phyloP scores from a whole-genome alignment of 1,284 basidiomycete genomes.

The Ceratobasidium sp. region DNA sequence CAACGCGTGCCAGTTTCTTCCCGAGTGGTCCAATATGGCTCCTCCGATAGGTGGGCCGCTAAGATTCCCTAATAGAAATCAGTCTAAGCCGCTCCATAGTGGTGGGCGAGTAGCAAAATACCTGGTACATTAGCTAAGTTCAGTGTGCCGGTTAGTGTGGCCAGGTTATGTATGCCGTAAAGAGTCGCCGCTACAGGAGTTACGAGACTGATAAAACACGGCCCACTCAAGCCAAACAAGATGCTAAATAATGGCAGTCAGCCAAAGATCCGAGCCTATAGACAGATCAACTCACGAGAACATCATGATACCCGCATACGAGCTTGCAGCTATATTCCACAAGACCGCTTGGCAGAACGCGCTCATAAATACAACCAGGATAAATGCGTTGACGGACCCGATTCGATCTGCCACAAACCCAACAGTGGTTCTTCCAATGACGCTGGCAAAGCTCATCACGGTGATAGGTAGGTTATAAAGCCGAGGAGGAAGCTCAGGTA shows the following conservation, averaged over 20 bases:
- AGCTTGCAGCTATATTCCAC: conserved; percentile 50
- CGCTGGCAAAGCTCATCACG: conserved; percentile 49
- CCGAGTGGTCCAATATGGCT: conserved; percentile 47
- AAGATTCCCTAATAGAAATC: conserved; percentile 34
- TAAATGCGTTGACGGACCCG: conserved; percentile 50
- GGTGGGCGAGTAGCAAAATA: not conserved
- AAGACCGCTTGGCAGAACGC: conserved; percentile 49
- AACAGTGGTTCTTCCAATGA: conserved; percentile 47
- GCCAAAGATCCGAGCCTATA: not conserved
- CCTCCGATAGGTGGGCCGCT: conserved; percentile 50
- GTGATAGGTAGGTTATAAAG: conserved; percentile 48
- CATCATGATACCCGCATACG: conserved; percentile 48
- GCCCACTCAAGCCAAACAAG: conserved; percentile 47
- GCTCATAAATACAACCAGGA: conserved; percentile 49
- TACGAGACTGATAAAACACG: conserved; percentile 49
- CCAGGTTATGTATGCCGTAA: conserved; percentile 50
- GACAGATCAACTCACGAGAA: conserved; percentile 46
- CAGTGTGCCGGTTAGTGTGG: conserved; percentile 48
- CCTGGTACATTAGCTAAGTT: conserved; percentile 50
- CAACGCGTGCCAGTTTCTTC: conserved; percentile 49
- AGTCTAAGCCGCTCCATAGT: not conserved
- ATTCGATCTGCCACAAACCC: conserved; percentile 50
- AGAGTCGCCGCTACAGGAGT: conserved; percentile 49
- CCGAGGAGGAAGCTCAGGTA: conserved; percentile 45
- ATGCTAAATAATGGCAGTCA: not conserved